Evolutionary conservation across 495 filamentous ascomycete genomes (phyloP).

Genomic region (Annulohypoxylon maeteangense): DNA sequence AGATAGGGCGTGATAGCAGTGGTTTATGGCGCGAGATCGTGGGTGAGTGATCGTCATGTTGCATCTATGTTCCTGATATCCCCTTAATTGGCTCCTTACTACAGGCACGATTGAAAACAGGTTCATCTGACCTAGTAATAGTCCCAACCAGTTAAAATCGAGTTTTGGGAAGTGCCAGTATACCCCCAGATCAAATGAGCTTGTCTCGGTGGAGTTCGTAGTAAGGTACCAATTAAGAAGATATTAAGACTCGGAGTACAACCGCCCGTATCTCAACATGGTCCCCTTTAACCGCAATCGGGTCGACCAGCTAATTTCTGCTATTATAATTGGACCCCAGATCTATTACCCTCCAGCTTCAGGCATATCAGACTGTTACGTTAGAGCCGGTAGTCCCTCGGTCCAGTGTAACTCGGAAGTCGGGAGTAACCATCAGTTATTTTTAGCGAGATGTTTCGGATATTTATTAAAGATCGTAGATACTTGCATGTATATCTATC

Average conservation of each 20-base stretch:
- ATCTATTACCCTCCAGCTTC: constrained; percentile 9
- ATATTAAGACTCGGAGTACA: constrained; percentile 39
- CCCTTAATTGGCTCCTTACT: constrained; percentile 1
- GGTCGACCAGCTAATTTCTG: constrained; percentile 4
- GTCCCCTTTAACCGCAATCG: constrained; percentile 25
- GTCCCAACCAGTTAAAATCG: neutral
- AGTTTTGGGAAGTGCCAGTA: neutral
- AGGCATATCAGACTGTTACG: constrained; percentile 18
- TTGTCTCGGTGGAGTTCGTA: neutral
- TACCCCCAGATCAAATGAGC: neutral
- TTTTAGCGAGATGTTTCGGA: constrained; percentile 21
- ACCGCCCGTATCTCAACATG: constrained; percentile 33
- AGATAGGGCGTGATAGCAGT: constrained; percentile 27
- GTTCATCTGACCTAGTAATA: constrained; percentile 1
- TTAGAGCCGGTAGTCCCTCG: constrained; percentile 24
- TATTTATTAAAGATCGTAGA: constrained; percentile 27
- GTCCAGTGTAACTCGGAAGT: constrained; percentile 14
- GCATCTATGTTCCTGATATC: constrained; percentile 40
- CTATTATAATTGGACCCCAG: constrained; percentile 18
- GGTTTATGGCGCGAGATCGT: constrained; percentile 34
- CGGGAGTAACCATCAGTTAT: constrained; percentile 15
- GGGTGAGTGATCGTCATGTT: constrained; percentile 34
- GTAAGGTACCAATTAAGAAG: neutral
- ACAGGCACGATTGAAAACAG: neutral
- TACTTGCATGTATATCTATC: constrained; percentile 1